Evolutionary conservation across 1,139 yeast species (phyloP).

Genomic region (Pneumocystis carinii): DNA sequence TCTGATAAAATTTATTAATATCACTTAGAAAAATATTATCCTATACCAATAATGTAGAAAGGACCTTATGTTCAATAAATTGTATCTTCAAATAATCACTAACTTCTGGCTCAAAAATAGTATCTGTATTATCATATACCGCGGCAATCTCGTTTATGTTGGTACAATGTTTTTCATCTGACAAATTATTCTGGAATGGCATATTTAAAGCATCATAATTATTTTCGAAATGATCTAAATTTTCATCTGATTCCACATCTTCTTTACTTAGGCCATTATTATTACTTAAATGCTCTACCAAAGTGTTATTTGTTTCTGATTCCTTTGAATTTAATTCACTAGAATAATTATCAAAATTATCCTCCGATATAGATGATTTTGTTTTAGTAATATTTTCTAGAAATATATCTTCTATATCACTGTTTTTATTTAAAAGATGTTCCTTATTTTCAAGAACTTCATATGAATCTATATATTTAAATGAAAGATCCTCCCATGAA

Average conservation of each 20-base stretch:
- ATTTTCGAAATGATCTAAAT: constrained; percentile 5
- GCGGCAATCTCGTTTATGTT: constrained; percentile 6
- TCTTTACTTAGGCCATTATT: constrained; percentile 1
- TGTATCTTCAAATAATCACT: constrained; percentile 85
- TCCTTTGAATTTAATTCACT: neutral
- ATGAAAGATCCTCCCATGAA: neutral
- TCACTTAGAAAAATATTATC: neutral
- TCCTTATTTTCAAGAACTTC: neutral
- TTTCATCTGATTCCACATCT: constrained; percentile 12
- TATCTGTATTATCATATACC: neutral
- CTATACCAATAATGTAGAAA: constrained; percentile 49
- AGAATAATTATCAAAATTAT: neutral
- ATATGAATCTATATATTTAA: neutral
- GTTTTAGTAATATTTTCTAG: neutral
- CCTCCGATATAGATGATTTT: neutral
- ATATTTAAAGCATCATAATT: neutral
- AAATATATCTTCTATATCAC: neutral
- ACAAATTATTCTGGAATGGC: constrained; percentile 9
- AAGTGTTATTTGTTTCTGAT: neutral
- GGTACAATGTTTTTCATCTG: constrained; percentile 13
- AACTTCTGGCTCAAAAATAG: constrained; percentile 42
- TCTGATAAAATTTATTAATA: neutral
- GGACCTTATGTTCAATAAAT: constrained; percentile 64
- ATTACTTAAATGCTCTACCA: neutral
- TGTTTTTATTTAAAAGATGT: neutral